Evolutionary conservation across 2,329 filamentous ascomycete species (phyloP).

Genomic region (Colletotrichum sojae): DNA sequence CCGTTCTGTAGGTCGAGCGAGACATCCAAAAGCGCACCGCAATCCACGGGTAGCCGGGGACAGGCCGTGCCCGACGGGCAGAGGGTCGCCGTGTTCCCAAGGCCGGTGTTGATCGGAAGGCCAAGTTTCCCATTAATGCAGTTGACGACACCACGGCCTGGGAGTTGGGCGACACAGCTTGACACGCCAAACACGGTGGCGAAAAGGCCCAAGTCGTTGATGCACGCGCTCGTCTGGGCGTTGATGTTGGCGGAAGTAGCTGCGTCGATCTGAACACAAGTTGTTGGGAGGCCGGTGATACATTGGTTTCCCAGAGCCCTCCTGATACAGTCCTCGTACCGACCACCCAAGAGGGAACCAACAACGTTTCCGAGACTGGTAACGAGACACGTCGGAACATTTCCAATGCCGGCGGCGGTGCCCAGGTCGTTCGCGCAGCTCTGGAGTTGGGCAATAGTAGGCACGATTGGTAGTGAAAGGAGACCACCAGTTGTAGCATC

Average conservation of each 20-base stretch:
- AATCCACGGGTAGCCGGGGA: background rate
- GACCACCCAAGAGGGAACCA: background rate
- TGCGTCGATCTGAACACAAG: constrained; percentile 2
- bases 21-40: constrained; percentile 14
- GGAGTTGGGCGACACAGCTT: background rate
- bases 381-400: background rate
- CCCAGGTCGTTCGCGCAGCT: background rate
- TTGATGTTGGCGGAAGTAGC: background rate
- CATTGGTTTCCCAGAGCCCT: background rate
- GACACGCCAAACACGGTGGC: background rate
- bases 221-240: background rate
- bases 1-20: background rate
- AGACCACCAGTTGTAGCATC: background rate
- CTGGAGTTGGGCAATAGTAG: background rate
- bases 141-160: background rate
- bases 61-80: constrained; percentile 19
- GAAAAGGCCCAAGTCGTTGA: constrained; percentile 2
- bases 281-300: background rate
- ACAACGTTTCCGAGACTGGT: background rate
- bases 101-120: background rate
- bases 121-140: constrained; percentile 10
- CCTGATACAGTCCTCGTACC: background rate
- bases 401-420: background rate
- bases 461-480: background rate
- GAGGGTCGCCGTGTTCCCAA: background rate